Base-by-base conservation (phyloP, 2,329 filamentous ascomycete genomes). In the Aspergillus versicolor region DNA sequence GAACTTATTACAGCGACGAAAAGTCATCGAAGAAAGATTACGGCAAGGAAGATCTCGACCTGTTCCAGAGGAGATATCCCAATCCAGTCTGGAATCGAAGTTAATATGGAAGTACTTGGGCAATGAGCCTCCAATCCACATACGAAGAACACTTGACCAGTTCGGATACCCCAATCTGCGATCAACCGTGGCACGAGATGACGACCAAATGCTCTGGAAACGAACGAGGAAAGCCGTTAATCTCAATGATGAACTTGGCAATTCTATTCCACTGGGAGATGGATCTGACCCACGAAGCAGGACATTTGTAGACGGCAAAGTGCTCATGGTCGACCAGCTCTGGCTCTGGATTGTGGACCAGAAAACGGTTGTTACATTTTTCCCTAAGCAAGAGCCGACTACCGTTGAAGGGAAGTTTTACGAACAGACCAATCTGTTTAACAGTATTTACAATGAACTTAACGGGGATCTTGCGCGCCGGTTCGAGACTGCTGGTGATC, bases 191-290 rank as follows among this genome's bases (percentile, higher is more conserved):
- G 82, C 83, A 0, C 75, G 85, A 17, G 86, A 88, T 42, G 84
- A 86, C 43, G 85, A 88, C 42, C 85, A 88, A 67, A 87, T 88
- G 82, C 71, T 88, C 6, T 88, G 87, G 69, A 88, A 88, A 62
- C 63, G 74, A 2, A 76, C 87, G 2, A 86, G 84, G 2, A 85
- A 84, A 62, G 74, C 82, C 54, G 70, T 65, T 6, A 79, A 65
- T 30, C 54, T 68, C 7, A 59, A 72, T 62, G 59, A 73, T 0
- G 76, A 81, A 2, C 70, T 75, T 3, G 71, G 75, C 0, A 78
- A 84, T 24, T 82, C 84, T 0, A 52, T 63, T 4, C 61, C 60
- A 4, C 30, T 58, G 0, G 54, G 60, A 2, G 61, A 67, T n/a
- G 49, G 63, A 6, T 45, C 56, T 1, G 61, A 65, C 0, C 49